A percentile compares a stretch with the other conserved stretches of the same genome.
phyloP scores from a whole-genome alignment of 2,329 filamentous ascomycete genomes.

The Parascedosporium putredinis region DNA sequence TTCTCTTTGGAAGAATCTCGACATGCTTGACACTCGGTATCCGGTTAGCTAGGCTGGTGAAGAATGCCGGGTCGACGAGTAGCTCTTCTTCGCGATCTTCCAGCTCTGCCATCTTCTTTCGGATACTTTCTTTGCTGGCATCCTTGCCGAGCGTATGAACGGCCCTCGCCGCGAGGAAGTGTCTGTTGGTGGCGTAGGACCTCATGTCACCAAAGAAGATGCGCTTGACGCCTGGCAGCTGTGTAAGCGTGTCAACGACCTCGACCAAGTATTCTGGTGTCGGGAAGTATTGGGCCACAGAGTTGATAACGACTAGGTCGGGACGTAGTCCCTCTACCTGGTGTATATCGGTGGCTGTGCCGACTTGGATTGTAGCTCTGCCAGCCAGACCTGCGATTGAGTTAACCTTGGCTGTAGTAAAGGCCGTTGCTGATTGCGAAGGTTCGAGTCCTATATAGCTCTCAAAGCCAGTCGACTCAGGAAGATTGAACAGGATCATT shows the following conservation, averaged over 20 bases:
- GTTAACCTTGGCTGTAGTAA: constrained; percentile 12
- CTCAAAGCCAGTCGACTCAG: constrained; percentile 7
- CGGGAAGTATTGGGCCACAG: constrained; percentile 20
- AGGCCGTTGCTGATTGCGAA: constrained; percentile 13
- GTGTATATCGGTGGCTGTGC: constrained; percentile 5
- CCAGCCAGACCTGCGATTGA: constrained; percentile 8
- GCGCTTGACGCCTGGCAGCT: constrained; percentile 2
- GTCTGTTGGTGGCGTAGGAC: constrained; percentile 10
- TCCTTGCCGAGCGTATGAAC: constrained; percentile 3
- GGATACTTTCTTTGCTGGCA: constrained; percentile 7
- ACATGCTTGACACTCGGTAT: constrained; percentile 15
- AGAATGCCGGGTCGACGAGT: constrained; percentile 17
- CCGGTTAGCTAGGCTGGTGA: constrained; percentile 11
- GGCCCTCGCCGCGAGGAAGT: constrained; percentile 12
- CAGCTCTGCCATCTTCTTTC: constrained; percentile 10
- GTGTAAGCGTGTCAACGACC: constrained; percentile 11
- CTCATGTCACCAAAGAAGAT: constrained; percentile 16
- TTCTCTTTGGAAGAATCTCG: constrained; percentile 20
- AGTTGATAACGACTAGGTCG: constrained; percentile 17
- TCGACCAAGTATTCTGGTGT: constrained; percentile 14
- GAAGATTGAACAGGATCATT: constrained; percentile 22
- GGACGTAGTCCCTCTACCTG: constrained; percentile 11
- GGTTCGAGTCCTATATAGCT: constrained; percentile 20
- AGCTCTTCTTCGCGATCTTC: constrained; percentile 14
- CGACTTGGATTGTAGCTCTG: constrained; percentile 8